phyloP scores from a whole-genome alignment of 345 rosid genomes.

The Kandelia obovata region DNA sequence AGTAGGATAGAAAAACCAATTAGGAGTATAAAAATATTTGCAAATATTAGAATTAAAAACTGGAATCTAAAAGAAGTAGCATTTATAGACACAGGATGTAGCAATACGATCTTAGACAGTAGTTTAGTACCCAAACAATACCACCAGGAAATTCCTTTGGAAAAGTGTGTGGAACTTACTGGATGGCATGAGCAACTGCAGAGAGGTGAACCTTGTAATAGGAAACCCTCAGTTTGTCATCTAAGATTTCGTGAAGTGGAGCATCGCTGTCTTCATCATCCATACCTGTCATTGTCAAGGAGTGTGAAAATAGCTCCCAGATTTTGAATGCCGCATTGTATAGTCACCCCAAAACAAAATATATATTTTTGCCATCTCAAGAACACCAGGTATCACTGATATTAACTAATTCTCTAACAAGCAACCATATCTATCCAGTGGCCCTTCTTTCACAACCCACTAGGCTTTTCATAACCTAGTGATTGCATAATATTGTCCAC shows the following conservation, averaged over 20 bases:
- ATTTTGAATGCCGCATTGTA: not conserved
- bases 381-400: not conserved
- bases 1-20: too few species aligned
- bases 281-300: constrained; percentile 71
- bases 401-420: not conserved
- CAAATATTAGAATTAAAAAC: too few species aligned
- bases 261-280: constrained; percentile 73
- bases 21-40: too few species aligned
- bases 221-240: constrained; percentile 68
- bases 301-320: not conserved
- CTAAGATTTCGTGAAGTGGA: constrained; percentile 71
- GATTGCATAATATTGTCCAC: not conserved
- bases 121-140: too few species aligned
- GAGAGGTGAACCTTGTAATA: constrained; percentile 72
- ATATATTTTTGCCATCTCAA: not conserved
- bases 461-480: not conserved
- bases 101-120: too few species aligned
- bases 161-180: constrained; percentile 36
- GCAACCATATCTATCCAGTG: not conserved
- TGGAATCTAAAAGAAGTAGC: too few species aligned
- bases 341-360: too few species aligned
- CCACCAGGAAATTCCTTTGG: too few species aligned
- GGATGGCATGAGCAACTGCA: constrained; percentile 63
- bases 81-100: too few species aligned
- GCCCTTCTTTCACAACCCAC: not conserved